Conservation (phyloP, 257 asterid genomes). For the Jasminum sambac region DNA sequence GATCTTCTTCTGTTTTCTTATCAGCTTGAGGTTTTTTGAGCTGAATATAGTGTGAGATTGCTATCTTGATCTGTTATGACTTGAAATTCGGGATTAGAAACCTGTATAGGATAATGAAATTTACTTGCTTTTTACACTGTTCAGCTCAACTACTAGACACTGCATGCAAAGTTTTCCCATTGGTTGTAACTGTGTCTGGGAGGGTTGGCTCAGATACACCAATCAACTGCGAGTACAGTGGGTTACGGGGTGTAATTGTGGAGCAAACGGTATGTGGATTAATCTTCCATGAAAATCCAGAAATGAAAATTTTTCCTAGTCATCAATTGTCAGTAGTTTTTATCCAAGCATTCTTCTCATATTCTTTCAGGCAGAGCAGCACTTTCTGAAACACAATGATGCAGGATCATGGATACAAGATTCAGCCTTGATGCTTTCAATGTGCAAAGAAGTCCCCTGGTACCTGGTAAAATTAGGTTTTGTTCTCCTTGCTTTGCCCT, state of each 20-base stretch:
- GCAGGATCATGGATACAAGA: constrained; percentile 99
- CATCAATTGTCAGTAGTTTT: background rate
- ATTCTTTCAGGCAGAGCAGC: constrained; percentile 83
- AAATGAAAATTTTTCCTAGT: background rate
- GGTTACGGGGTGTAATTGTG: constrained; percentile 91
- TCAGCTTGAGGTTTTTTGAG: background rate
- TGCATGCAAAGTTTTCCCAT: constrained; percentile 80
- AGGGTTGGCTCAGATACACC: constrained; percentile 94
- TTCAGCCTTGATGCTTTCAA: constrained; percentile 94
- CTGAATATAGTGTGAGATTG: background rate
- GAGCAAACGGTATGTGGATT: constrained; percentile 81
- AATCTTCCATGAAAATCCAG: constrained; percentile 8
- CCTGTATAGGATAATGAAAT: background rate
- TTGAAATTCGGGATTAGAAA: background rate
- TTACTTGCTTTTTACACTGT: constrained; percentile 19
- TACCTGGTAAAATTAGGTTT: constrained; percentile 66
- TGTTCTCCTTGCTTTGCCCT: background rate
- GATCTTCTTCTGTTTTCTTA: background rate
- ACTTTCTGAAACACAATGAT: constrained; percentile 94
- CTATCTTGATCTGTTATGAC: background rate
- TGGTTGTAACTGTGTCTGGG: constrained; percentile 88
- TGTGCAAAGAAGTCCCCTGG: constrained; percentile 99
- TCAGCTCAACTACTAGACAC: constrained; percentile 85
- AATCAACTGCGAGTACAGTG: constrained; percentile 85
- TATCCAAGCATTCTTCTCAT: constrained; percentile 10